Conservation (phyloP, 1,139 yeast genomes). For the Saccharomyces pastorianus region DNA sequence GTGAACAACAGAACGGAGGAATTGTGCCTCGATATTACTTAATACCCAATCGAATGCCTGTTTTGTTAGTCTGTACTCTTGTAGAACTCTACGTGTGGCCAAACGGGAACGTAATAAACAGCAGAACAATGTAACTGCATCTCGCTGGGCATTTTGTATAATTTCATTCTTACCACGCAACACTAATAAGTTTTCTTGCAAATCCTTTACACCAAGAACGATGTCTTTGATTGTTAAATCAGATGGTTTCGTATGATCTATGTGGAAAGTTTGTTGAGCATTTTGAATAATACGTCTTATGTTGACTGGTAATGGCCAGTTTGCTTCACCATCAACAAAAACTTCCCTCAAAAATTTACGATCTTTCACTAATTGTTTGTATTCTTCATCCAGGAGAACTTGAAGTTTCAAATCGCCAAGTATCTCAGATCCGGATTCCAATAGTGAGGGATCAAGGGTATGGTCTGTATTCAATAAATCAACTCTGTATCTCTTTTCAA, state of each 20-base stretch:
- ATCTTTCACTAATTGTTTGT: slow-evolving; percentile 63
- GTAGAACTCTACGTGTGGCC: slow-evolving; percentile 83
- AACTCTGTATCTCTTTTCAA: slow-evolving; percentile 77
- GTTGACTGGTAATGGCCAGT: slow-evolving; percentile 97
- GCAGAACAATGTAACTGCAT: slow-evolving; percentile 86
- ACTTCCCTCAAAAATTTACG: slow-evolving; percentile 75
- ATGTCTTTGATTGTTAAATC: slow-evolving; percentile 82
- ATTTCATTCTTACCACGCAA: slow-evolving; percentile 76
- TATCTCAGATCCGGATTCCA: slow-evolving; percentile 87
- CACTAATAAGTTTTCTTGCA: slow-evolving; percentile 62
- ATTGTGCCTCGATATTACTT: slow-evolving; percentile 90
- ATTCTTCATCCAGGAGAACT: slow-evolving; percentile 74
- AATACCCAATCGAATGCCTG: slow-evolving; percentile 92
- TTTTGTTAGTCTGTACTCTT: slow-evolving; percentile 78
- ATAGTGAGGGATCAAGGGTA: slow-evolving; percentile 58
- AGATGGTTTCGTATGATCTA: slow-evolving; percentile 83
- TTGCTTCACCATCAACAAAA: slow-evolving; percentile 87
- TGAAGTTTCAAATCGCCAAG: slow-evolving; percentile 85
- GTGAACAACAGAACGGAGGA: slow-evolving; percentile 85
- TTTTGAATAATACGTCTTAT: slow-evolving; percentile 94
- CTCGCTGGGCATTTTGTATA: slow-evolving; percentile 78
- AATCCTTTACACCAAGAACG: slow-evolving; percentile 60
- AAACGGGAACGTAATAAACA: slow-evolving; percentile 87
- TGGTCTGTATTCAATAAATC: slow-evolving; percentile 70
- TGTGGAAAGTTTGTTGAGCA: slow-evolving; percentile 93